phyloP scores from a whole-genome alignment of 177 flowering plant genomes.

The Vitis hybrid region DNA sequence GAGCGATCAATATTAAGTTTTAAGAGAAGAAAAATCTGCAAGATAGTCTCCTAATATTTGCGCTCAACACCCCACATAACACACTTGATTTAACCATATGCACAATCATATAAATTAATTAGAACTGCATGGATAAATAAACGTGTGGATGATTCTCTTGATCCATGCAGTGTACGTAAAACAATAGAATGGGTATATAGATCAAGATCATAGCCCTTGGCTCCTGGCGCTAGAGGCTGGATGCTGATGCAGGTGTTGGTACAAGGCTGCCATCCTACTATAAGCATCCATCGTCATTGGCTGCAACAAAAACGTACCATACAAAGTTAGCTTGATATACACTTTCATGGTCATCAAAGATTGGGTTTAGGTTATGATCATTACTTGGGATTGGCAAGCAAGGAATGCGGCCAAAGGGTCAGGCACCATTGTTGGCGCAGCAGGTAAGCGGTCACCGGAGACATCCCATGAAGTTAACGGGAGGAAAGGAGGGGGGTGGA shows the following conservation, averaged over 20 bases:
- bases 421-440: constrained; percentile 16
- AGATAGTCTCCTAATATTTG: too few species aligned
- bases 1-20: too few species aligned
- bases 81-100: too few species aligned
- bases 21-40: too few species aligned
- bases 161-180: not conserved
- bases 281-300: constrained; percentile 69
- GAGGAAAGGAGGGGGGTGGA: constrained; percentile 50
- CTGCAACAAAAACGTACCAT: constrained; percentile 28
- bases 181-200: not conserved
- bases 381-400: constrained; percentile 57
- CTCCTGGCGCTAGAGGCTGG: constrained; percentile 23
- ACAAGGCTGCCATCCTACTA: constrained; percentile 61
- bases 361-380: too few species aligned
- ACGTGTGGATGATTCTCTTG: not conserved
- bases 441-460: constrained; percentile 21
- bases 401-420: constrained; percentile 56
- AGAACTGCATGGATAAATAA: too few species aligned
- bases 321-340: too few species aligned
- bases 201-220: constrained; percentile 2
- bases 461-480: constrained; percentile 38
- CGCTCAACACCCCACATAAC: too few species aligned
- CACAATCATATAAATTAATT: too few species aligned
- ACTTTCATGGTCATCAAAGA: too few species aligned
- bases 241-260: constrained; percentile 49